Base-by-base conservation (phyloP, 1,139 yeast genomes). In the Fermentozyma sake region DNA sequence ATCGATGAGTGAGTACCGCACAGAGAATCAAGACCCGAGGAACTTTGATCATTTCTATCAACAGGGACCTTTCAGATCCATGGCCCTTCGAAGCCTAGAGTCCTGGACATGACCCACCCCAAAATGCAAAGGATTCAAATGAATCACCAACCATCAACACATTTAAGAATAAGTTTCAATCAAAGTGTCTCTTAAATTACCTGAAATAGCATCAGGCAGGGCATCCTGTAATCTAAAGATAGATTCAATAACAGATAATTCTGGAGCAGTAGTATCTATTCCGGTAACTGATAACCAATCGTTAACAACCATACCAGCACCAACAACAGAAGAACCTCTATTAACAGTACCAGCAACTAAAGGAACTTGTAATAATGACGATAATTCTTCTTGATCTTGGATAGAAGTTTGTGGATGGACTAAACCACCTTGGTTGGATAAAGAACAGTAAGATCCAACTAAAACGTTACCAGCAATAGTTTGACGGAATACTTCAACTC, bases 281-380 rank as follows among this genome's bases (percentile, higher is more conserved):
- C 99, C 99, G 26, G 96, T 74, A 28, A 93, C 97, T 18, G 97
- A 94, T 41, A 91, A 70, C 95, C 96, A 93, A 67, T 93, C 99
- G 55, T 93, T 93, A 27, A 89, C 98, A 28, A 93, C 97, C 79
- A 91, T 78, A 44, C 98, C 98, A 27, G 97, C 97, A 49, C 98
- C 98, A 39, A 93, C 95, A 28, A 91, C 97, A 7, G 95, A 67
- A 14, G 95, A 84, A 60, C 99, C 99, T 61, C 98, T 81, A 69
- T 93, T 93, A 36, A 93, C 93, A 22, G 97, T 87, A 60, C 99
- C 99, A 9, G 99, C 98, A 26, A 93, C 98, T 43, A 93, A 71
- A 32, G 99, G 99, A 27, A 93, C 95, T 64, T 93, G 98, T 49
- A 93, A 72, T 55, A 93, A 71, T 20, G 96, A 86, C 8, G 96